phyloP scores from a whole-genome alignment of 1,284 basidiomycete species.

The Rhizopogon parksii region DNA sequence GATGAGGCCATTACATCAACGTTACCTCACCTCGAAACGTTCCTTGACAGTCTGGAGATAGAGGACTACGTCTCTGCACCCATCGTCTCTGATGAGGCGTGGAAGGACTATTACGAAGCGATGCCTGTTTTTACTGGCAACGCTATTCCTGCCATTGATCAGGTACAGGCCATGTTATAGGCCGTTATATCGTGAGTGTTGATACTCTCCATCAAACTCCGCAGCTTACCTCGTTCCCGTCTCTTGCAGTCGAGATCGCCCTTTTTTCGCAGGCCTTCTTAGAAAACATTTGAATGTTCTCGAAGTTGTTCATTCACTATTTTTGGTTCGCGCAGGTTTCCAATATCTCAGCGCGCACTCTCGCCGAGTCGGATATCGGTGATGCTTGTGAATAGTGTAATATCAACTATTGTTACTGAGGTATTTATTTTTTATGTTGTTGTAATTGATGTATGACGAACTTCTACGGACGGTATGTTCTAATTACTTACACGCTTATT shows the following conservation, averaged over 20 bases:
- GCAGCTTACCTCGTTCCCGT: conserved; percentile 1
- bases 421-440: conserved; percentile 1
- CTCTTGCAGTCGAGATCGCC: conserved; percentile 7
- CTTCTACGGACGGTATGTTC: background rate
- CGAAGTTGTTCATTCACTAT: conserved; percentile 1
- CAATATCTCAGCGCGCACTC: background rate
- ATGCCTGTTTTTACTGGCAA: conserved; percentile 37
- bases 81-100: conserved; percentile 41
- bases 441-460: conserved; percentile 3
- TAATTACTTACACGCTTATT: background rate
- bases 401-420: background rate
- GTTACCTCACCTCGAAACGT: conserved; percentile 34
- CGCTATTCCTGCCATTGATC: conserved; percentile 34
- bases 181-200: conserved; percentile 3
- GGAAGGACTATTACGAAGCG: conserved; percentile 38
- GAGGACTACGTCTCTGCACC: conserved; percentile 43
- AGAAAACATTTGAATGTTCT: background rate
- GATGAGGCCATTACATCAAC: conserved; percentile 37
- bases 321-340: conserved; percentile 5
- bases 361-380: conserved; percentile 4
- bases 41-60: conserved; percentile 38
- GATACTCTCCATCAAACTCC: conserved; percentile 2
- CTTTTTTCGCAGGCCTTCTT: conserved; percentile 5
- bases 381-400: conserved; percentile 8
- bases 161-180: conserved; percentile 19